Percentiles rank a stretch among this genome's conserved stretches.
These are phyloP conservation scores for Discostella stelligeroides DNA, from an alignment of 108 stramenopile species.

Conservation along the genomic window DNA sequence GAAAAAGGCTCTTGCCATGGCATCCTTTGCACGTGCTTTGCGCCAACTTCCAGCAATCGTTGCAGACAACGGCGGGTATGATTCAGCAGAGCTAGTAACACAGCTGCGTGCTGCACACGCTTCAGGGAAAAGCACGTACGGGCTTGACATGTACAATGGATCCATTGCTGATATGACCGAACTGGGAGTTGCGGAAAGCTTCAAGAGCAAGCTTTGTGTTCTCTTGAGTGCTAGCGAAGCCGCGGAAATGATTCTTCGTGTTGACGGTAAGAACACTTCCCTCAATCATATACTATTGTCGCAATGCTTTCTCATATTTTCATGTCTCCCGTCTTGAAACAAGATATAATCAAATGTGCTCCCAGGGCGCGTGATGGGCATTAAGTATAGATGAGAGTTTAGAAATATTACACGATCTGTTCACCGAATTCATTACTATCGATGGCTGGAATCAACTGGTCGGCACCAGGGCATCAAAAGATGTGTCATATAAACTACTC, in stretches of 20 bases:
- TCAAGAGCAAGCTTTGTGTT: slow-evolving; percentile 96
- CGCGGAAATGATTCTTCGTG: slow-evolving; percentile 99
- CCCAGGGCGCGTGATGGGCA: slow-evolving; percentile 85
- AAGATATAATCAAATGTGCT: slow-evolving; percentile 97
- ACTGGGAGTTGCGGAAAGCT: slow-evolving; percentile 95
- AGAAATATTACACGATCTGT: neutral
- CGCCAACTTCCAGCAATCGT: slow-evolving; percentile 96
- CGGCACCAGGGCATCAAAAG: too few species aligned
- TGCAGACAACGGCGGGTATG: slow-evolving; percentile 99
- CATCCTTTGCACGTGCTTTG: slow-evolving; percentile 94
- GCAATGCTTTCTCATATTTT: neutral
- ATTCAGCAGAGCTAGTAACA: slow-evolving; percentile 96
- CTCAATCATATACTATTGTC: neutral
- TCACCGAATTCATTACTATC: neutral
- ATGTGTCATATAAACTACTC: too few species aligned
- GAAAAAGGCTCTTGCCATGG: slow-evolving; percentile 98
- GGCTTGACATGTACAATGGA: slow-evolving; percentile 96
- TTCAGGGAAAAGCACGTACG: slow-evolving; percentile 78
- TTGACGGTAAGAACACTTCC: slow-evolving; percentile 67
- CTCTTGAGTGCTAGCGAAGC: slow-evolving; percentile 97
- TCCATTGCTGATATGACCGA: slow-evolving; percentile 93
- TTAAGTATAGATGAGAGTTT: slow-evolving; percentile 3
- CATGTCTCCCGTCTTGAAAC: neutral
- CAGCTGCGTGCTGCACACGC: slow-evolving; percentile 94
- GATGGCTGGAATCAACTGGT: neutral